Evolutionary conservation across 768 basidiomycete species (phyloP).

Genomic region (Gloeopeniophorella convolvens): DNA sequence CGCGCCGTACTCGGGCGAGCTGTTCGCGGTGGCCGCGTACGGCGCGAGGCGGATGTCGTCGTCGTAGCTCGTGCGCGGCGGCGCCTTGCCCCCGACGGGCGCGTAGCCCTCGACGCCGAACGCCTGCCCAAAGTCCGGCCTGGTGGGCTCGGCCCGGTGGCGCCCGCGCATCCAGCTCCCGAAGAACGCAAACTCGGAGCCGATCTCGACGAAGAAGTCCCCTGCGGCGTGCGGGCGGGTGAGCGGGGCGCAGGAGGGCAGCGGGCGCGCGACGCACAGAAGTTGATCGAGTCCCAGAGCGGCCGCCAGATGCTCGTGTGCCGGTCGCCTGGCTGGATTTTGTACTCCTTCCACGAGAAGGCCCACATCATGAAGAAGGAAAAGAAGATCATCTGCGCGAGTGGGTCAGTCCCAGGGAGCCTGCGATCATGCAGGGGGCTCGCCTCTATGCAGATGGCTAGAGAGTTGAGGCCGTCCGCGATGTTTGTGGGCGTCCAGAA

Average conservation of each 20-base stretch:
- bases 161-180: constrained; percentile 34
- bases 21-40: background rate
- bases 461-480: constrained; percentile 74
- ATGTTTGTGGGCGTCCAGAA: constrained; percentile 86
- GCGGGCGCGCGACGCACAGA: constrained; percentile 29
- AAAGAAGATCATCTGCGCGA: constrained; percentile 74
- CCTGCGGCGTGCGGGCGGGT: constrained; percentile 30
- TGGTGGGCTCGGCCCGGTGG: background rate
- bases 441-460: constrained; percentile 82
- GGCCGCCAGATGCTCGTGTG: constrained; percentile 62
- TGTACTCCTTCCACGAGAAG: constrained; percentile 66
- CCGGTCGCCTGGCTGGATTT: constrained; percentile 29
- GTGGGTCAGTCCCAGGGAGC: constrained; percentile 10
- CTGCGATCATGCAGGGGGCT: background rate
- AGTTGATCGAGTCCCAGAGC: constrained; percentile 59
- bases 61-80: constrained; percentile 4
- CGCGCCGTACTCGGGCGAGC: background rate
- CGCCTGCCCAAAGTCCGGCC: constrained; percentile 2
- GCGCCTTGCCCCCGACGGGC: background rate
- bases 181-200: constrained; percentile 56
- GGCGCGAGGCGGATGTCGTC: constrained; percentile 10
- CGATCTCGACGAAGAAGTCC: constrained; percentile 66
- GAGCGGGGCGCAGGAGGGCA: background rate
- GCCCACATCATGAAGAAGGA: constrained; percentile 77
- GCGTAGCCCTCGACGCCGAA: constrained; percentile 13